These are phyloP conservation scores for Plectranthus barbatus DNA, from an alignment of 257 asterid genomes.

Conservation along the genomic window DNA sequence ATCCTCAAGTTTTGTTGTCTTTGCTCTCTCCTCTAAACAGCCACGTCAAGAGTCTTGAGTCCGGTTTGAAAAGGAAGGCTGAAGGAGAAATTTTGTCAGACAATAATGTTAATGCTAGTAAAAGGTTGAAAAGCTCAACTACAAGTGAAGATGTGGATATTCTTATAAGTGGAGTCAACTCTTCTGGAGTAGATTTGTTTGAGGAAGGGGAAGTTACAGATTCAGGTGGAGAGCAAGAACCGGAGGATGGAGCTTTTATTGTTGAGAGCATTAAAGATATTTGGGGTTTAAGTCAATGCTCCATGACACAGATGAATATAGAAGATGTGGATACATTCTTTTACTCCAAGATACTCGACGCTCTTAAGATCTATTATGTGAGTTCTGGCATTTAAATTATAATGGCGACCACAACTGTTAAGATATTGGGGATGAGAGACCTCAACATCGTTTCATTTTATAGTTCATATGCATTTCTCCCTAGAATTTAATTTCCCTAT, in stretches of 20 bases:
- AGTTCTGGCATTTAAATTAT: constrained; percentile 24
- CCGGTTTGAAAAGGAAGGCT: constrained; percentile 52
- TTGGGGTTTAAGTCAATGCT: constrained; percentile 42
- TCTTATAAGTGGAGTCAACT: constrained; percentile 54
- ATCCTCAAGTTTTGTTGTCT: constrained; percentile 70
- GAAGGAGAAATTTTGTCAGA: constrained; percentile 34
- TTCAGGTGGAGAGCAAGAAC: constrained; percentile 34
- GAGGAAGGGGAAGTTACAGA: constrained; percentile 30
- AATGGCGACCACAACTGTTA: constrained; percentile 2
- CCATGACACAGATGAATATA: constrained; percentile 17
- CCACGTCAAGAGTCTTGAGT: constrained; percentile 36
- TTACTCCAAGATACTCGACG: constrained; percentile 67
- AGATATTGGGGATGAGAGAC: background rate
- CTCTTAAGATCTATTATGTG: constrained; percentile 59
- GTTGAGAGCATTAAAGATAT: constrained; percentile 38
- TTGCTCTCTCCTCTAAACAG: constrained; percentile 59
- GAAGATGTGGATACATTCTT: constrained; percentile 51
- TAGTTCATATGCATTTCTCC: background rate
- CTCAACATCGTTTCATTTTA: background rate
- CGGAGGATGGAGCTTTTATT: constrained; percentile 23
- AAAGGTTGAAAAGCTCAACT: constrained; percentile 49
- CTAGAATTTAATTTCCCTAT: background rate
- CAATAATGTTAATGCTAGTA: constrained; percentile 23
- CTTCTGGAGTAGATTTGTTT: constrained; percentile 31
- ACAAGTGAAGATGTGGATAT: constrained; percentile 55